A percentile compares a stretch with the other conserved stretches of the same genome.
phyloP scores from a whole-genome alignment of 148 eudicot species.

The Dianthus caryophyllus region DNA sequence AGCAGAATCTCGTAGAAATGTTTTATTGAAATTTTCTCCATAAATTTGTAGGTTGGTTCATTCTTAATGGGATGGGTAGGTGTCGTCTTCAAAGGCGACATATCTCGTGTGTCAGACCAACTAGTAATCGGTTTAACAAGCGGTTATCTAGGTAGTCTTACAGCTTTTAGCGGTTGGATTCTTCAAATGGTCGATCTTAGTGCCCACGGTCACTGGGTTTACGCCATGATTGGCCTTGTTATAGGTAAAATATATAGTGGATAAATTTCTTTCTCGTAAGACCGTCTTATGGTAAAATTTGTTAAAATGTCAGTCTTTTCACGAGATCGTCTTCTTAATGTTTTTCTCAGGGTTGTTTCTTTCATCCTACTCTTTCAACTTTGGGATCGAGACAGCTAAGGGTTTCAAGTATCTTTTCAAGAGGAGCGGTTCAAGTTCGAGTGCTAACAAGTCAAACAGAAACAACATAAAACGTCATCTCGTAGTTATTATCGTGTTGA shows the following conservation, averaged over 20 bases:
- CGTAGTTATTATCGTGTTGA: constrained; percentile 30
- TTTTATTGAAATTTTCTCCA: not conserved
- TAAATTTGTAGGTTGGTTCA: constrained; percentile 58
- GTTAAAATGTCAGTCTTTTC: not conserved
- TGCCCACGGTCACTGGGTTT: constrained; percentile 70
- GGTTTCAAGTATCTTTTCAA: constrained; percentile 38
- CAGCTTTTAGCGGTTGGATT: constrained; percentile 96
- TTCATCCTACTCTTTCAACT: constrained; percentile 50
- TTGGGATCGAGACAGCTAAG: constrained; percentile 63
- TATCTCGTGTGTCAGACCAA: constrained; percentile 47
- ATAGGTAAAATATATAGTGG: constrained; percentile 38
- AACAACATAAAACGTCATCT: constrained; percentile 27
- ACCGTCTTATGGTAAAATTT: not conserved
- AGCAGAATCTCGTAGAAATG: not conserved
- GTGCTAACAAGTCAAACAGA: constrained; percentile 14
- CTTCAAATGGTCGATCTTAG: constrained; percentile 88
- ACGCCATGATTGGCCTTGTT: constrained; percentile 51
- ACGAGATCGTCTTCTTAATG: not conserved
- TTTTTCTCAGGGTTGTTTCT: constrained; percentile 59
- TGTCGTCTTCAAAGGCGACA: constrained; percentile 68
- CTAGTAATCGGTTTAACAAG: constrained; percentile 72
- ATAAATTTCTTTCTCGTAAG: no score
- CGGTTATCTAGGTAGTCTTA: constrained; percentile 90
- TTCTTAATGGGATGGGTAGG: constrained; percentile 99
- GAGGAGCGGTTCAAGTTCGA: constrained; percentile 12